A percentile compares a stretch with the other conserved stretches of the same genome.
Conservation (phyloP, 164 flowering plant genomes). For the Echeveria elegans region DNA sequence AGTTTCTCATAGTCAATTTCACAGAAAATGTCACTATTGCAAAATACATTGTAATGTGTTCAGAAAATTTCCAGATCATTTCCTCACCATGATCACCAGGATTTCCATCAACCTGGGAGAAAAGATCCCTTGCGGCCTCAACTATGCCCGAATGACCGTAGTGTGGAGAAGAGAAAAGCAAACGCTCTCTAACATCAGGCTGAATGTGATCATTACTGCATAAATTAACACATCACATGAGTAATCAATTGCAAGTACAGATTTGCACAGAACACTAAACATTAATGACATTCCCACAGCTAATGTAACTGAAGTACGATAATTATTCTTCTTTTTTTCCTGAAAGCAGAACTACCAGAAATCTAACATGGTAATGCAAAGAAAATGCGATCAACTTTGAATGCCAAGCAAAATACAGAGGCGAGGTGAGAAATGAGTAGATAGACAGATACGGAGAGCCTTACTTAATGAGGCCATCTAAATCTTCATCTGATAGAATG, state of each 20-base stretch:
- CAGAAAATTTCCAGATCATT: background rate
- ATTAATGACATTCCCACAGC: background rate
- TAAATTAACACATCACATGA: slow-evolving; percentile 13
- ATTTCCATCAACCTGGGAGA: slow-evolving; percentile 55
- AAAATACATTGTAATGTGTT: background rate
- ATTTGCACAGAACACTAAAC: too few relatives aligned
- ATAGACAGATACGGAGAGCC: slow-evolving; percentile 20
- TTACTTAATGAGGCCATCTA: slow-evolving; percentile 66
- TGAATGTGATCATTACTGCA: slow-evolving; percentile 31
- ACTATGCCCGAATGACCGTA: slow-evolving; percentile 81
- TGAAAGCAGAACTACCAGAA: background rate
- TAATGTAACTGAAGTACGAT: background rate
- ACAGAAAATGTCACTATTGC: background rate
- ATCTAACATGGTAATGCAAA: background rate
- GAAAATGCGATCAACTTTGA: too few relatives aligned
- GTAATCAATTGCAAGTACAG: background rate
- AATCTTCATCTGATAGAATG: slow-evolving; percentile 45
- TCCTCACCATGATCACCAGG: slow-evolving; percentile 23
- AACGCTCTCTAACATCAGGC: slow-evolving; percentile 25
- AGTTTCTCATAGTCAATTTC: background rate
- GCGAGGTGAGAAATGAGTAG: background rate
- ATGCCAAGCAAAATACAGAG: background rate
- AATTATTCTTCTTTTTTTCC: too few relatives aligned
- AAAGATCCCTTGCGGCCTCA: slow-evolving; percentile 75
- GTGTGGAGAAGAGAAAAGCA: slow-evolving; percentile 55